These are phyloP conservation scores for Brassica incana DNA, from an alignment of 345 rosid genomes.

Conservation along the genomic window DNA sequence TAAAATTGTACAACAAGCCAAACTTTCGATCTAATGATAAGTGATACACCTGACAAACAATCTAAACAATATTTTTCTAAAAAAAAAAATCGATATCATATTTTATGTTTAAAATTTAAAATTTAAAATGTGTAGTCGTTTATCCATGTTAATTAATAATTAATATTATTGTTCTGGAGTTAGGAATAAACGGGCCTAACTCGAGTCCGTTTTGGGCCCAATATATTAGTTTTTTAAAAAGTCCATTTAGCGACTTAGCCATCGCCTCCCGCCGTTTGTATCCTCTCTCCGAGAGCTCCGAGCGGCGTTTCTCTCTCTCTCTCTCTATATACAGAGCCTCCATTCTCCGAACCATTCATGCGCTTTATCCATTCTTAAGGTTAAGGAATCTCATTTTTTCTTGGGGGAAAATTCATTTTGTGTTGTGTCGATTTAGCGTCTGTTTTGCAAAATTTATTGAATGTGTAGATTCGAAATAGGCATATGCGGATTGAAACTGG, in stretches of 20 bases:
- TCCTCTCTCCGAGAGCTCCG: background rate
- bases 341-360: background rate
- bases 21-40: background rate
- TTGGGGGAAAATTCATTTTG: background rate
- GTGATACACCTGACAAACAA: background rate
- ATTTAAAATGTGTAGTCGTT: background rate
- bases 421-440: background rate
- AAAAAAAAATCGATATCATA: background rate
- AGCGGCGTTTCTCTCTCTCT: background rate
- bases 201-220: background rate
- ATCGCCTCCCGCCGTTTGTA: background rate
- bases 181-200: background rate
- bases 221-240: background rate
- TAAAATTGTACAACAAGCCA: background rate
- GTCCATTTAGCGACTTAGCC: background rate
- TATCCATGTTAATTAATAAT: constrained; percentile 1
- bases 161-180: too few species aligned
- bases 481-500: constrained; percentile 1
- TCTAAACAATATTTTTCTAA: background rate
- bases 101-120: background rate
- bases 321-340: background rate
- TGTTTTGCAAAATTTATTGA: background rate
- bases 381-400: background rate
- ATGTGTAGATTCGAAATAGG: constrained; percentile 1
- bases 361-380: background rate